Evolutionary conservation across 805 yeast genomes (phyloP).

Genomic region (Candida caryicola): DNA sequence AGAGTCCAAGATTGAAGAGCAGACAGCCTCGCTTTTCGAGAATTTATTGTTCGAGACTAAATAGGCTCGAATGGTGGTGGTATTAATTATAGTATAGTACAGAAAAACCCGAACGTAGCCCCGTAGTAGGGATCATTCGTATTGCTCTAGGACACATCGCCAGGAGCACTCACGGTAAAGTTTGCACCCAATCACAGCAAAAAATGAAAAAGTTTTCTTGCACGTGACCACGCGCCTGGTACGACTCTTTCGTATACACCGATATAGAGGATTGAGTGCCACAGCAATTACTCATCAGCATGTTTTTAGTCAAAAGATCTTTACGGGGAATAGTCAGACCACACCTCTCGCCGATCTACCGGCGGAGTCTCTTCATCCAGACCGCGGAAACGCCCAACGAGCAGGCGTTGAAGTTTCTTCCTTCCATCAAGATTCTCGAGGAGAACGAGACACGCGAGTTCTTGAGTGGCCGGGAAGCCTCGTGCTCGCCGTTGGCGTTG

Average conservation of each 20-base stretch:
- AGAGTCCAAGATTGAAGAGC: slow-evolving; percentile 47
- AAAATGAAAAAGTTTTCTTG: neutral
- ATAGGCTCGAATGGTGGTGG: neutral
- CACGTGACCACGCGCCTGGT: neutral
- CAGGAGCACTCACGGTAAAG: neutral
- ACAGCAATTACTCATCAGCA: neutral
- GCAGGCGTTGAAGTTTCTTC: slow-evolving; percentile 80
- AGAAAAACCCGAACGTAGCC: no score
- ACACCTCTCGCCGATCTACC: neutral
- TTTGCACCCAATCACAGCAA: neutral
- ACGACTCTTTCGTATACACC: no score
- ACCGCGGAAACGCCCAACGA: slow-evolving; percentile 86
- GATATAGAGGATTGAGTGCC: neutral
- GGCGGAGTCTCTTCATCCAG: slow-evolving; percentile 57
- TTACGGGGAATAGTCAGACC: neutral
- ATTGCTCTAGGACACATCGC: no score
- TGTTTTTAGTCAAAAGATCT: slow-evolving; percentile 1
- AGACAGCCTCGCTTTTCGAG: slow-evolving; percentile 52
- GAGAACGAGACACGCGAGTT: slow-evolving; percentile 67
- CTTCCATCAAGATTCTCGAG: slow-evolving; percentile 63
- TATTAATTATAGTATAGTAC: neutral
- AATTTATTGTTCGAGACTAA: slow-evolving; percentile 34
- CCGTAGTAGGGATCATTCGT: no score
- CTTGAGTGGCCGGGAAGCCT: slow-evolving; percentile 71
- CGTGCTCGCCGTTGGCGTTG: slow-evolving; percentile 71